These are phyloP conservation scores for Globisporangium perplexum DNA, from an alignment of 352 stramenopile species.

Conservation along the genomic window DNA sequence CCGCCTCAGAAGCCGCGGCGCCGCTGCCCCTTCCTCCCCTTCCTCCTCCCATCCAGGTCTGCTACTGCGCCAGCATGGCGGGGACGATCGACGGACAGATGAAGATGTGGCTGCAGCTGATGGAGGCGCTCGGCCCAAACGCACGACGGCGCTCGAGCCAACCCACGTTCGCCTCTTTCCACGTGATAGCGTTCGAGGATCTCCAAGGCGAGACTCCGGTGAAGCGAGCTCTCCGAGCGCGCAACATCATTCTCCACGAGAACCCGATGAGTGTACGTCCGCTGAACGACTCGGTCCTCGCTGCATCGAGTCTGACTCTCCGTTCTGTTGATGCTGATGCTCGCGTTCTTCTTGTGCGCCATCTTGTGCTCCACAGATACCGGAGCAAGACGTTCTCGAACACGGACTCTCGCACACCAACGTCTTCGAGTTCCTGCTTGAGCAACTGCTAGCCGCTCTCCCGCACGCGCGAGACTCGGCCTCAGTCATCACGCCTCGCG, in stretches of 20 bases:
- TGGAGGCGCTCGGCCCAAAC: conserved; percentile 19
- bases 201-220: conserved; percentile 16
- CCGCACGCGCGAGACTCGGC: conserved; percentile 4
- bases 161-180: conserved; percentile 17
- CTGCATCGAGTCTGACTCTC: neutral
- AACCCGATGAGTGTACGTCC: neutral
- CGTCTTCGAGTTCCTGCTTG: conserved; percentile 4
- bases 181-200: conserved; percentile 30
- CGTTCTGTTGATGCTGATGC: neutral
- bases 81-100: conserved; percentile 45
- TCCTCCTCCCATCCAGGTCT: conserved; percentile 19
- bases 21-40: neutral
- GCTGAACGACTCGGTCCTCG: neutral
- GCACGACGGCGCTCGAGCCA: neutral
- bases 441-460: conserved; percentile 12
- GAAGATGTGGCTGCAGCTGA: conserved; percentile 57
- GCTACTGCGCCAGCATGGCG: conserved; percentile 25
- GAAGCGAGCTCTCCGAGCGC: conserved; percentile 11
- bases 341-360: neutral
- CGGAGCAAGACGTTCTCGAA: conserved; percentile 1
- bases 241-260: conserved; percentile 26
- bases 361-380: neutral
- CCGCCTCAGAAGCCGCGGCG: neutral
- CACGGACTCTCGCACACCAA: conserved; percentile 2
- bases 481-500: neutral